phyloP scores from a whole-genome alignment of 1,139 yeast species.

The Meyerozyma carpophila region DNA sequence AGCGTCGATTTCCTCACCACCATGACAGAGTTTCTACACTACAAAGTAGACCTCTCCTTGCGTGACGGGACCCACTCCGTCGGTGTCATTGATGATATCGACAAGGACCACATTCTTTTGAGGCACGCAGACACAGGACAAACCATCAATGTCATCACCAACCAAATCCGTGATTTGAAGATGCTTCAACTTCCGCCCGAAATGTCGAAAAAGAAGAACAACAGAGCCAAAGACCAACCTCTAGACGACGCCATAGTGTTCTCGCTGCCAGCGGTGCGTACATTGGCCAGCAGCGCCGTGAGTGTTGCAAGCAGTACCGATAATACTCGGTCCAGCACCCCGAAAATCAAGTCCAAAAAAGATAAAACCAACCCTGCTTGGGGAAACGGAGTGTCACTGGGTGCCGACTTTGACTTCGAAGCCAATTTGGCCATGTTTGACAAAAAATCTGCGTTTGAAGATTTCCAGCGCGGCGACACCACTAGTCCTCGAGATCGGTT shows the following conservation, averaged over 20 bases:
- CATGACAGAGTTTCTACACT: slow-evolving; percentile 46
- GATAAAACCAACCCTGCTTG: slow-evolving; percentile 32
- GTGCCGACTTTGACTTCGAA: slow-evolving; percentile 81
- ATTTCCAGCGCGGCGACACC: slow-evolving; percentile 60
- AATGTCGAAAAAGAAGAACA: slow-evolving; percentile 14
- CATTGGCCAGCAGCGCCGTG: not conserved
- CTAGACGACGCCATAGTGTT: slow-evolving; percentile 26
- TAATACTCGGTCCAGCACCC: slow-evolving; percentile 11
- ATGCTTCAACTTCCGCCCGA: slow-evolving; percentile 45
- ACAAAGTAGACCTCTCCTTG: slow-evolving; percentile 45
- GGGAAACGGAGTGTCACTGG: slow-evolving; percentile 38
- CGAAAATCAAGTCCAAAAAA: slow-evolving; percentile 8
- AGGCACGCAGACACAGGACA: slow-evolving; percentile 15
- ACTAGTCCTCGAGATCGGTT: slow-evolving; percentile 58
- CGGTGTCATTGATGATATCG: slow-evolving; percentile 46
- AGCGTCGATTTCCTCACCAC: not conserved
- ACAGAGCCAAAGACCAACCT: slow-evolving; percentile 9
- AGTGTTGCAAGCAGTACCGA: slow-evolving; percentile 5
- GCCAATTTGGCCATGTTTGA: slow-evolving; percentile 81
- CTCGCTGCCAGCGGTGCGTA: slow-evolving; percentile 12
- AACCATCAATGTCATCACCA: slow-evolving; percentile 21
- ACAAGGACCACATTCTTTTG: slow-evolving; percentile 28
- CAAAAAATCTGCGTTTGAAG: slow-evolving; percentile 73
- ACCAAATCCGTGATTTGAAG: slow-evolving; percentile 41
- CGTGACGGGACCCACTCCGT: slow-evolving; percentile 40